These are phyloP conservation scores for Meyerozyma elateridarum DNA, from an alignment of 1,139 yeast species.

Conservation along the genomic window DNA sequence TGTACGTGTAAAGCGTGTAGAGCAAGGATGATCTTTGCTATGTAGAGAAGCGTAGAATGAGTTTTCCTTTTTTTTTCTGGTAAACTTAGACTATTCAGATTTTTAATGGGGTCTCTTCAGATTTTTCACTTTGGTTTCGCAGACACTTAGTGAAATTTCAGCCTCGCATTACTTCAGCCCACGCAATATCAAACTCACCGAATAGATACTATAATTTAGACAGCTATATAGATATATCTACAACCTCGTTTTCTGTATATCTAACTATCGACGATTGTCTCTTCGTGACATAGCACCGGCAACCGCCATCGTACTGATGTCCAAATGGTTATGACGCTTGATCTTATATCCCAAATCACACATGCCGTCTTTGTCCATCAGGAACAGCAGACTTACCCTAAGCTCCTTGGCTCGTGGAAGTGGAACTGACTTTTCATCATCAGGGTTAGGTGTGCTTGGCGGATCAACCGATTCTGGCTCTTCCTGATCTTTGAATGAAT, in stretches of 20 bases:
- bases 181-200: too few species aligned
- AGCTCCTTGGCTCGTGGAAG: neutral
- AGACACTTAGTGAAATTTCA: too few species aligned
- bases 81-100: too few species aligned
- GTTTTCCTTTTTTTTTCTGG: neutral
- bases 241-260: neutral
- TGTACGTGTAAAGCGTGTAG: slow-evolving; percentile 11
- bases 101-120: too few species aligned
- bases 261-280: slow-evolving; percentile 2
- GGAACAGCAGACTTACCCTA: slow-evolving; percentile 9
- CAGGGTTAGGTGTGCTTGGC: too few species aligned
- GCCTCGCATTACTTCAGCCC: too few species aligned
- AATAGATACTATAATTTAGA: too few species aligned
- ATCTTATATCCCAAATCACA: slow-evolving; percentile 44
- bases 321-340: slow-evolving; percentile 42
- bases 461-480: neutral
- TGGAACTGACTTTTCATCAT: neutral
- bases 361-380: slow-evolving; percentile 28
- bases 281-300: slow-evolving; percentile 22
- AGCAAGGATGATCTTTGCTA: too few species aligned
- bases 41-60: too few species aligned
- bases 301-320: slow-evolving; percentile 31
- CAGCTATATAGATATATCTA: too few species aligned
- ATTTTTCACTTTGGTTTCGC: too few species aligned
- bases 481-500: neutral